Evolutionary conservation across 2,329 filamentous ascomycete species (phyloP).

Genomic region (Fusarium siculi): DNA sequence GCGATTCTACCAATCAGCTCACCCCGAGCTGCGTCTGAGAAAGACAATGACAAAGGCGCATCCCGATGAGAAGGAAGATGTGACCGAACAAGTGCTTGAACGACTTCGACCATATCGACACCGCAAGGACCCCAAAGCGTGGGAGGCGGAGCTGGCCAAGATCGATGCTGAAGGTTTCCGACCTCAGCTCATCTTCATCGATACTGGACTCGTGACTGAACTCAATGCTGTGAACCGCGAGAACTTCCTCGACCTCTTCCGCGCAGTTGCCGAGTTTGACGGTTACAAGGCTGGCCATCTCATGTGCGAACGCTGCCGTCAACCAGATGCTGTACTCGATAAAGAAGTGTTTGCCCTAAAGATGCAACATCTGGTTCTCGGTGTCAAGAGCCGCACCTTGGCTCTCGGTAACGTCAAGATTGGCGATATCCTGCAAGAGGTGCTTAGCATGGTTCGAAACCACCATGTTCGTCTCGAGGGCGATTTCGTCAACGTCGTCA

Average conservation of each 20-base stretch:
- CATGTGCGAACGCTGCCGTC: constrained; percentile 95
- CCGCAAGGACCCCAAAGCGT: constrained; percentile 71
- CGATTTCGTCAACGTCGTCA: constrained; percentile 97
- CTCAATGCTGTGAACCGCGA: constrained; percentile 85
- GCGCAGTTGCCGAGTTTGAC: constrained; percentile 94
- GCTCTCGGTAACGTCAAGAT: constrained; percentile 96
- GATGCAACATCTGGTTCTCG: constrained; percentile 95
- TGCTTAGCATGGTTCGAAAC: constrained; percentile 87
- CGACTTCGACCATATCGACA: constrained; percentile 79
- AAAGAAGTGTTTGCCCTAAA: constrained; percentile 91
- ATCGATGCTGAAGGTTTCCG: constrained; percentile 90
- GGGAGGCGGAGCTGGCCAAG: constrained; percentile 77
- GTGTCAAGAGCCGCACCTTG: constrained; percentile 90
- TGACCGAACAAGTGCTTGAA: constrained; percentile 86
- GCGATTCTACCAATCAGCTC: constrained; percentile 88
- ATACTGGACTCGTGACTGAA: constrained; percentile 94
- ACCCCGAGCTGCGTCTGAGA: constrained; percentile 67
- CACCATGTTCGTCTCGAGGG: constrained; percentile 96
- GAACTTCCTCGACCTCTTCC: constrained; percentile 97
- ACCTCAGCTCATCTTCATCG: constrained; percentile 96
- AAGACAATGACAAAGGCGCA: constrained; percentile 48
- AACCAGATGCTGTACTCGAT: constrained; percentile 89
- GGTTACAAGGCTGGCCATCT: constrained; percentile 94
- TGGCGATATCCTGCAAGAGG: constrained; percentile 91
- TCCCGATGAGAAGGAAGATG: constrained; percentile 70